Evolutionary conservation across 139 green algal species (phyloP).

Genomic region (Diplosphaera chodatii): DNA sequence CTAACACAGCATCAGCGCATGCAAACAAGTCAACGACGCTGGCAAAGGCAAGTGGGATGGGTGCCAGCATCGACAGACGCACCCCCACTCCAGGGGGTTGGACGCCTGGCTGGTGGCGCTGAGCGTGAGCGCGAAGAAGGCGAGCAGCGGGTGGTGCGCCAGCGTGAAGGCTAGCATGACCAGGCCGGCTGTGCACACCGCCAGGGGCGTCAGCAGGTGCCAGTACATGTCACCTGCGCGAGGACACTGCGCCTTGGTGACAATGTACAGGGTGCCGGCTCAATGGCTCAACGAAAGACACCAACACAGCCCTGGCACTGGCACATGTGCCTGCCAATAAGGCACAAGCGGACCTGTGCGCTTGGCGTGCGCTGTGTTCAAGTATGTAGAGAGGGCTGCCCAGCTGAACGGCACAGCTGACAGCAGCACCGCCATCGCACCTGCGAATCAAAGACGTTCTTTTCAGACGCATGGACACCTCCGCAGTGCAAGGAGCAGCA

Average conservation of each 20-base stretch:
- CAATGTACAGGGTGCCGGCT: no score
- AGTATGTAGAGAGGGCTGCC: slow-evolving; percentile 2
- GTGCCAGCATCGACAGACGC: no score
- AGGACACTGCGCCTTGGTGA: no score
- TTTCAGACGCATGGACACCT: no score
- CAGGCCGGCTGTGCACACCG: background rate
- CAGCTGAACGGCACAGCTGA: slow-evolving; percentile 6
- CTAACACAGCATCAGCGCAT: no score
- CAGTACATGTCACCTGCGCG: slow-evolving; percentile 8
- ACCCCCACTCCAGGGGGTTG: slow-evolving; percentile 9
- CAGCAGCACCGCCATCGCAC: background rate
- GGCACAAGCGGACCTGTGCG: background rate
- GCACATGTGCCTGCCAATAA: no score
- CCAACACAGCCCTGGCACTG: no score
- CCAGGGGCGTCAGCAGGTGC: slow-evolving; percentile 1
- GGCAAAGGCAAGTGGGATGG: no score
- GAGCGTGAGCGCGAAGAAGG: slow-evolving; percentile 6
- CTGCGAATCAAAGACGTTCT: background rate
- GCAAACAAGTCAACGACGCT: no score
- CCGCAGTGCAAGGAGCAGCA: no score
- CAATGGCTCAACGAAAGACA: no score
- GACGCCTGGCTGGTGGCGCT: slow-evolving; percentile 6
- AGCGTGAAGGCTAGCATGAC: slow-evolving; percentile 2
- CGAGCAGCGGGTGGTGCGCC: background rate
- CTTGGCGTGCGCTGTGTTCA: slow-evolving; percentile 6